phyloP scores from a whole-genome alignment of 768 basidiomycete species.

The Pleurotus platypus region DNA sequence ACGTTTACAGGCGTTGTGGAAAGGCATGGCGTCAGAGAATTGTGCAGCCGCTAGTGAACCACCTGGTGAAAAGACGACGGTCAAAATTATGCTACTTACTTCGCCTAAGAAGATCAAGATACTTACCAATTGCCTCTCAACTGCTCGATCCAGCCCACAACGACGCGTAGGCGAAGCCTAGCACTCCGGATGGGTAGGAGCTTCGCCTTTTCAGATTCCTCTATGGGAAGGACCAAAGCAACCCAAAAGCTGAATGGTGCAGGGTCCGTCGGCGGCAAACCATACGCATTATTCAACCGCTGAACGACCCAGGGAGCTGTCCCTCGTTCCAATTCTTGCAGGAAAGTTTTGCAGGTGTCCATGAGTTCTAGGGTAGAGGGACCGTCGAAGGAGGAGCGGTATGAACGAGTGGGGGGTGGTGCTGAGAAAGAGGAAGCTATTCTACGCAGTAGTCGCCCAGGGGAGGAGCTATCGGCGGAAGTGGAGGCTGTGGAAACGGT shows the following conservation, averaged over 20 bases:
- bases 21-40: conserved; percentile 30
- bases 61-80: conserved; percentile 38
- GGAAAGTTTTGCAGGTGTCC: conserved; percentile 37
- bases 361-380: conserved; percentile 53
- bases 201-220: conserved; percentile 85
- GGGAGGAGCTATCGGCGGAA: conserved; percentile 6
- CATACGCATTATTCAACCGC: conserved; percentile 75
- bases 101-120: conserved; percentile 22
- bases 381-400: conserved; percentile 15
- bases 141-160: conserved; percentile 93
- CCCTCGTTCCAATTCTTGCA: conserved; percentile 49
- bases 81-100: conserved; percentile 22
- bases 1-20: too few species aligned
- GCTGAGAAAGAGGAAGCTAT: conserved; percentile 7
- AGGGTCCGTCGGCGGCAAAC: conserved; percentile 48
- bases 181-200: conserved; percentile 79
- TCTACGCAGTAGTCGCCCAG: background rate
- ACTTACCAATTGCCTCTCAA: conserved; percentile 46
- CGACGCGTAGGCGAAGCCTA: conserved; percentile 74
- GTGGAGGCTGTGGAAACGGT: conserved; percentile 9
- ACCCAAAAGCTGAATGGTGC: conserved; percentile 86
- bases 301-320: conserved; percentile 94
- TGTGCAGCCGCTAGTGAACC: conserved; percentile 71
- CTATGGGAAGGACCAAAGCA: conserved; percentile 85
- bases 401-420: conserved; percentile 11